These are phyloP conservation scores for Stromatinia cepivora DNA, from an alignment of 2,329 filamentous ascomycete species.

Conservation along the genomic window DNA sequence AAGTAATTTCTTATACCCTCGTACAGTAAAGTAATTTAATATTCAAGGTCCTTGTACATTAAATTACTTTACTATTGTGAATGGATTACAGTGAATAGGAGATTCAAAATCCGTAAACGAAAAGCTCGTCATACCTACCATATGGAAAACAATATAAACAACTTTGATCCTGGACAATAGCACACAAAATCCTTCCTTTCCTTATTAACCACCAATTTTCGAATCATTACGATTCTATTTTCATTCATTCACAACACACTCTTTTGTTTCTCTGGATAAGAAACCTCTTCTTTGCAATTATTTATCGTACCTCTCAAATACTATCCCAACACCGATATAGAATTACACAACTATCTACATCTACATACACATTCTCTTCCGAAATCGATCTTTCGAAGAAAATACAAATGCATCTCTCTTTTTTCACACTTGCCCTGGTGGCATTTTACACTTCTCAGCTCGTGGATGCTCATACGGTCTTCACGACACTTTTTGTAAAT, in stretches of 20 bases:
- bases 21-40: neutral
- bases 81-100: slow-evolving; percentile 12
- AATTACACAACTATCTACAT: neutral
- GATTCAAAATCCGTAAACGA: neutral
- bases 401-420: slow-evolving; percentile 11
- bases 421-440: slow-evolving; percentile 27
- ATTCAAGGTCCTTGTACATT: neutral
- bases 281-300: neutral
- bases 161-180: neutral
- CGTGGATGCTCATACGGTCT: slow-evolving; percentile 58
- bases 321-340: neutral
- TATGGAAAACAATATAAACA: slow-evolving; percentile 12
- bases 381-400: slow-evolving; percentile 10
- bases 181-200: neutral
- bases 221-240: slow-evolving; percentile 15
- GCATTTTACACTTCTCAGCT: slow-evolving; percentile 24
- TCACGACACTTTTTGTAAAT: slow-evolving; percentile 64
- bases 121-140: neutral
- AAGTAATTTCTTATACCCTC: slow-evolving; percentile 7
- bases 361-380: neutral
- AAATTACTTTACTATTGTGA: neutral
- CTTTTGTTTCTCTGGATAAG: slow-evolving; percentile 2
- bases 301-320: neutral
- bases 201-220: neutral
- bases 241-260: slow-evolving; percentile 16